These are phyloP conservation scores for Fusarium cicatricum DNA, from an alignment of 2,329 filamentous ascomycete species.

Conservation along the genomic window DNA sequence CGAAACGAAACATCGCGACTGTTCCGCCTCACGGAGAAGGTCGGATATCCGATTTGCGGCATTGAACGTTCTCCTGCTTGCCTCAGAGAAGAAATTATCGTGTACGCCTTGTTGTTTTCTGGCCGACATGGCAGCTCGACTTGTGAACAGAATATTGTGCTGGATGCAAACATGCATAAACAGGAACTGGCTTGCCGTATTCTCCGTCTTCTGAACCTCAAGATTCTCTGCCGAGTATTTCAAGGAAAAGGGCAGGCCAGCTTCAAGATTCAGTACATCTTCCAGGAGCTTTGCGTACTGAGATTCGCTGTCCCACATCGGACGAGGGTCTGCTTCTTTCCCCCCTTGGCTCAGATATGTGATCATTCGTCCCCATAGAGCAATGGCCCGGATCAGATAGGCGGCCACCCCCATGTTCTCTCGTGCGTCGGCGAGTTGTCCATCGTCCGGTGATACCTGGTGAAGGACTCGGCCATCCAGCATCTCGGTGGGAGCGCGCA, in stretches of 20 bases:
- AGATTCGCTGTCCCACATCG: constrained; percentile 86
- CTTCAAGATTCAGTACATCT: constrained; percentile 75
- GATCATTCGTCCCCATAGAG: constrained; percentile 89
- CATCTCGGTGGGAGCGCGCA: constrained; percentile 86
- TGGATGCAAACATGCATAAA: constrained; percentile 91
- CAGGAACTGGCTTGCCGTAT: constrained; percentile 88
- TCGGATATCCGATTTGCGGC: constrained; percentile 89
- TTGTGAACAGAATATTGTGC: constrained; percentile 89
- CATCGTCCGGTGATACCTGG: constrained; percentile 68
- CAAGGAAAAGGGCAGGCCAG: constrained; percentile 74
- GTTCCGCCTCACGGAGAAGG: constrained; percentile 80
- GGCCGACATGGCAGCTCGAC: constrained; percentile 82
- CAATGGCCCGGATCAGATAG: constrained; percentile 85
- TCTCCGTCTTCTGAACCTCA: constrained; percentile 82
- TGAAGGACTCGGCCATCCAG: constrained; percentile 76
- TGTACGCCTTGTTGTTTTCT: constrained; percentile 76
- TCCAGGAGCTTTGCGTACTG: constrained; percentile 75
- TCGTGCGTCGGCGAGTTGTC: constrained; percentile 69
- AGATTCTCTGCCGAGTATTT: constrained; percentile 83
- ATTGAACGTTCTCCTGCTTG: constrained; percentile 78
- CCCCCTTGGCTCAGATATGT: constrained; percentile 91
- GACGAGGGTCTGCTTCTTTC: constrained; percentile 76
- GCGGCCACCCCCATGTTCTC: constrained; percentile 95
- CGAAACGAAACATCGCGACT: constrained; percentile 73
- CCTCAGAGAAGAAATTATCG: constrained; percentile 78